Percentiles rank a stretch among this genome's conserved stretches.
Conservation (phyloP, 2,329 filamentous ascomycete genomes). For the Penicillium sp. region DNA sequence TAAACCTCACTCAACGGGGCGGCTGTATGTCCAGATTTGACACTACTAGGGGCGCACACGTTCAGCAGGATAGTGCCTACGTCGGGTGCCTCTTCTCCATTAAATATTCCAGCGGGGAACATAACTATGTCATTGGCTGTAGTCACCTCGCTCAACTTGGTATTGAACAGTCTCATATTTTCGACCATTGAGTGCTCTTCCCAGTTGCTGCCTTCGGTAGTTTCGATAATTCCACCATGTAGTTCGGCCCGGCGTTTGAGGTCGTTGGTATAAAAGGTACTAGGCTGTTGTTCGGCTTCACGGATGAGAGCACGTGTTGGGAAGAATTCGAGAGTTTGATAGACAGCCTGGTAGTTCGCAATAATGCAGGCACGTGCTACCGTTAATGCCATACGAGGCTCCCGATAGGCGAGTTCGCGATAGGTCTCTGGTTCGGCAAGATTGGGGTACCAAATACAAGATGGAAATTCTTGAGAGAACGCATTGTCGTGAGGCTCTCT, state of each 20-base stretch:
- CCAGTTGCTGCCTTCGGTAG: not conserved
- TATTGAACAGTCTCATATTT: not conserved
- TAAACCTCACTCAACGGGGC: not conserved
- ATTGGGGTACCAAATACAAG: not conserved
- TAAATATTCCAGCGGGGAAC: not conserved
- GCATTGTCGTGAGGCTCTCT: not conserved
- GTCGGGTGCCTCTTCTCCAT: not conserved
- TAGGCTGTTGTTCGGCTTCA: not conserved
- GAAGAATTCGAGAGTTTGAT: not conserved
- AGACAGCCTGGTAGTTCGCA: not conserved
- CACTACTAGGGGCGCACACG: not conserved
- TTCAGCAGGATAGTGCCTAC: not conserved
- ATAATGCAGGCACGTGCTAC: not conserved
- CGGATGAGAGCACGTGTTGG: not conserved
- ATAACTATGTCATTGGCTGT: not conserved
- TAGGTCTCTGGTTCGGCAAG: not conserved
- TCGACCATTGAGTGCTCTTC: not conserved
- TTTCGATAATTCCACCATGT: not conserved
- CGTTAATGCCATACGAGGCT: not conserved
- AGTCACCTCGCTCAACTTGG: not conserved
- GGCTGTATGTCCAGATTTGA: not conserved
- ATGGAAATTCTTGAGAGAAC: not conserved
- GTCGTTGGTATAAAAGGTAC: not conserved
- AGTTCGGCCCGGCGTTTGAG: not conserved
- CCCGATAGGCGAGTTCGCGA: not conserved